Evolutionary conservation across 805 yeast species (phyloP).

Genomic region (Ogataea wickerhamii): DNA sequence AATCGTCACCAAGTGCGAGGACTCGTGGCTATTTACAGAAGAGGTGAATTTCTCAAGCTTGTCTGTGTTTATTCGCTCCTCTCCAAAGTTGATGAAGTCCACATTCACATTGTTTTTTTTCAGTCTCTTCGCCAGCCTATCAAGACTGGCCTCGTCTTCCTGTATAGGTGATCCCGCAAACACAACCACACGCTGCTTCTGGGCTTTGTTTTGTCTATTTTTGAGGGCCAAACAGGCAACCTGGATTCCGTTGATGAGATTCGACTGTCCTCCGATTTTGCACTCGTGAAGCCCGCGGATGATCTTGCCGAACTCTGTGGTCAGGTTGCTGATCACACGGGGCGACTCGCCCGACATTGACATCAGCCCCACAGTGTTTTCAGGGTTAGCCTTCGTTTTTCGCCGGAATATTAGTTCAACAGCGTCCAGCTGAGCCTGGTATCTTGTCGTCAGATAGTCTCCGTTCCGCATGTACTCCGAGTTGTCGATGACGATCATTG

Average conservation of each 20-base stretch:
- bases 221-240: conserved; percentile 92
- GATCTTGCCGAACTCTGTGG: conserved; percentile 82
- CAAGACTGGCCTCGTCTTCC: conserved; percentile 67
- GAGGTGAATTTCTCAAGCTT: conserved; percentile 77
- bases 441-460: conserved; percentile 83
- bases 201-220: conserved; percentile 93
- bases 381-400: conserved; percentile 87
- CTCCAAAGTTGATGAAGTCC: conserved; percentile 91
- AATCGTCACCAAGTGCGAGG: conserved; percentile 77
- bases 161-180: conserved; percentile 85
- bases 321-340: conserved; percentile 81
- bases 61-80: conserved; percentile 69
- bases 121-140: conserved; percentile 83
- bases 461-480: conserved; percentile 96
- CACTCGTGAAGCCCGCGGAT: conserved; percentile 80
- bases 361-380: conserved; percentile 87
- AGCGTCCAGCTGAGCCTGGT: conserved; percentile 88
- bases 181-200: conserved; percentile 82
- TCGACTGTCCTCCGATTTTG: conserved; percentile 60
- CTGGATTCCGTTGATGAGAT: conserved; percentile 80
- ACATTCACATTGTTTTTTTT: conserved; percentile 90
- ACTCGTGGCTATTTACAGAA: conserved; percentile 68
- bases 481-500: conserved; percentile 92
- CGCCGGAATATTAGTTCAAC: conserved; percentile 82
- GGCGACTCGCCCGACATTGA: conserved; percentile 86